A percentile compares a stretch with the other conserved stretches of the same genome.
These are phyloP conservation scores for Alternaria metachromatica DNA, from an alignment of 2,329 filamentous ascomycete genomes.

Conservation along the genomic window DNA sequence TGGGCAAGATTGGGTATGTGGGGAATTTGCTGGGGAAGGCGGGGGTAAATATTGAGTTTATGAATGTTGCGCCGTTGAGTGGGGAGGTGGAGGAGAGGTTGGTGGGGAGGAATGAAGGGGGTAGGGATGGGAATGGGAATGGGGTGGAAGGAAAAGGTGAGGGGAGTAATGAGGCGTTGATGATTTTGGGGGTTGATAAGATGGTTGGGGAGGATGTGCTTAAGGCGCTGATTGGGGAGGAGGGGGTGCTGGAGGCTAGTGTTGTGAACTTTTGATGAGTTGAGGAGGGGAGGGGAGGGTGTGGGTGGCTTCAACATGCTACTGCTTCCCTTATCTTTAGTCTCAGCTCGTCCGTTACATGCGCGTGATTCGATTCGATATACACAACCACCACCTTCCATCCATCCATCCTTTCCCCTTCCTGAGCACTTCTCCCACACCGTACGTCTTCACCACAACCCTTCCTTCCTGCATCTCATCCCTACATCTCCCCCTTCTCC, in stretches of 20 bases:
- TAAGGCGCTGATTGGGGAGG: slow-evolving; percentile 55
- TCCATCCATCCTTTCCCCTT: too few species aligned
- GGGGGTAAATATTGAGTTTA: slow-evolving; percentile 79
- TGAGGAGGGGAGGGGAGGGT: too few species aligned
- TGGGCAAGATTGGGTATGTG: slow-evolving; percentile 82
- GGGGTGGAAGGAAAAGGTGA: neutral
- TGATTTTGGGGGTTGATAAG: slow-evolving; percentile 79
- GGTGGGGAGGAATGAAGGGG: slow-evolving; percentile 17
- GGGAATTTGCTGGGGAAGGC: slow-evolving; percentile 72
- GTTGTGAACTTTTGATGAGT: slow-evolving; percentile 53
- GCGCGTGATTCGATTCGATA: neutral
- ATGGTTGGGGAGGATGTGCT: slow-evolving; percentile 65
- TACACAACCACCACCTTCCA: neutral
- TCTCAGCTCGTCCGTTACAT: accelerated
- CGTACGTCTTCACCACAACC: too few species aligned
- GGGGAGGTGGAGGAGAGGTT: slow-evolving; percentile 40
- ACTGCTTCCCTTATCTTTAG: neutral
- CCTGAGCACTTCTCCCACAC: too few species aligned
- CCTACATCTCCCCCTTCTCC: slow-evolving; percentile 45
- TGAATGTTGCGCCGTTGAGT: slow-evolving; percentile 72
- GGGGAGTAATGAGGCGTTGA: slow-evolving; percentile 71
- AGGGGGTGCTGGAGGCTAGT: slow-evolving; percentile 61
- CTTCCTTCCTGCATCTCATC: neutral
- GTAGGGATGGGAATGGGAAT: neutral
- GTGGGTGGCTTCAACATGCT: neutral